These are phyloP conservation scores for Ogataea paradorogensis DNA, from an alignment of 805 yeast species.

Conservation along the genomic window DNA sequence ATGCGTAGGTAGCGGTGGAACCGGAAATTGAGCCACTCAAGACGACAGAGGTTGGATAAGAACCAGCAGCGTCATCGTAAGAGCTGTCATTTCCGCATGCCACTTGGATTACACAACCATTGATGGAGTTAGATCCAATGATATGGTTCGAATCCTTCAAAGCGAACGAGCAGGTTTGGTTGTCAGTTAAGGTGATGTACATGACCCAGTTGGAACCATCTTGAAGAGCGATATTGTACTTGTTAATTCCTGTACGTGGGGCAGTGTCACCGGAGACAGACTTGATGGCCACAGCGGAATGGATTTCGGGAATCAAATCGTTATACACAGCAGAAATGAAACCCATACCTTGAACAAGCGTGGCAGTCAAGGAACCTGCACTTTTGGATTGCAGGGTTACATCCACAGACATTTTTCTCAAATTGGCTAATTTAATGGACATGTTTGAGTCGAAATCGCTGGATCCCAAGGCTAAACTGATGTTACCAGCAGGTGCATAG, in stretches of 20 bases:
- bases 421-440: slow-evolving; percentile 16
- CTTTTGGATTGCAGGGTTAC: slow-evolving; percentile 16
- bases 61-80: slow-evolving; percentile 64
- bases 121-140: slow-evolving; percentile 41
- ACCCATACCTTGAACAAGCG: slow-evolving; percentile 82
- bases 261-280: slow-evolving; percentile 42
- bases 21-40: slow-evolving; percentile 42
- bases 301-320: slow-evolving; percentile 49
- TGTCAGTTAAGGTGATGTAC: slow-evolving; percentile 50
- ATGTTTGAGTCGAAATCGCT: slow-evolving; percentile 33
- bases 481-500: slow-evolving; percentile 58
- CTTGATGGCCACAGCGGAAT: slow-evolving; percentile 58
- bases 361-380: slow-evolving; percentile 46
- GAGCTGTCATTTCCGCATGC: slow-evolving; percentile 46
- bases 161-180: slow-evolving; percentile 33
- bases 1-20: slow-evolving; percentile 38
- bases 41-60: slow-evolving; percentile 49
- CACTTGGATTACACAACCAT: slow-evolving; percentile 57
- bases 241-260: slow-evolving; percentile 43
- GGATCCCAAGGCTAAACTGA: slow-evolving; percentile 50
- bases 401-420: slow-evolving; percentile 22
- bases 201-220: slow-evolving; percentile 61
- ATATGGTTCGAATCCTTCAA: slow-evolving; percentile 32
- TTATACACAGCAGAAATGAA: slow-evolving; percentile 64
- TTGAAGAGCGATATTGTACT: slow-evolving; percentile 51